Conservation (phyloP, 352 stramenopile species). For the Pythium dissimile region DNA sequence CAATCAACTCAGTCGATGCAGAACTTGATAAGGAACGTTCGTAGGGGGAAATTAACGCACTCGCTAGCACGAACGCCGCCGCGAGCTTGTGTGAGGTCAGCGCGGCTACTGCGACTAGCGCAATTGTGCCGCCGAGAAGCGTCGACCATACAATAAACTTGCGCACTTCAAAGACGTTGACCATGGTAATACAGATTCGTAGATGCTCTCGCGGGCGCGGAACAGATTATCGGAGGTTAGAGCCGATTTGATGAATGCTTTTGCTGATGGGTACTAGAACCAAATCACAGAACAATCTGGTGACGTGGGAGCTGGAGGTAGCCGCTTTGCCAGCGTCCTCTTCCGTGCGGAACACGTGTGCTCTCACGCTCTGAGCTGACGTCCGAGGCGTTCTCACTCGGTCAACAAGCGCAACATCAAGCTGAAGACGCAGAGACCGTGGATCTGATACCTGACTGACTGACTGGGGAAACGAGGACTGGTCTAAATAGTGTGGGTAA, state of each 20-base stretch:
- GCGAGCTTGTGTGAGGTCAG: conserved; percentile 22
- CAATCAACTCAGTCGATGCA: background rate
- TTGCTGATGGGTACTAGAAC: too few species aligned
- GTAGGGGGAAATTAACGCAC: conserved; percentile 2
- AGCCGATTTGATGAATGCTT: too few species aligned
- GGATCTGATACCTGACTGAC: too few species aligned
- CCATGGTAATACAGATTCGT: conserved; percentile 1
- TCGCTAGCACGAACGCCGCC: conserved; percentile 16
- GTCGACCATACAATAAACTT: conserved; percentile 12
- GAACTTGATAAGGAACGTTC: too few species aligned
- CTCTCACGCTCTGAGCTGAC: background rate
- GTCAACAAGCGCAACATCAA: conserved; percentile 11
- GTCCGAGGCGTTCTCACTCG: too few species aligned
- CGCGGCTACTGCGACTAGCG: conserved; percentile 15
- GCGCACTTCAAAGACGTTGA: conserved; percentile 19
- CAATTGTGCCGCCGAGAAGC: conserved; percentile 8
- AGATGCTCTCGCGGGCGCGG: too few species aligned
- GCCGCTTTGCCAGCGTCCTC: too few species aligned
- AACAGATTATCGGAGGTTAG: too few species aligned
- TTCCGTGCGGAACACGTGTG: background rate
- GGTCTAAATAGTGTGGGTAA: conserved; percentile 4
- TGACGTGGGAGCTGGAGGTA: too few species aligned
- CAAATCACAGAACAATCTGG: too few species aligned
- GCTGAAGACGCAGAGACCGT: conserved; percentile 14
- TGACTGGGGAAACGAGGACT: background rate